Base-by-base conservation (phyloP, 2,329 filamentous ascomycete species). In the Pezicula neosporulosa region DNA sequence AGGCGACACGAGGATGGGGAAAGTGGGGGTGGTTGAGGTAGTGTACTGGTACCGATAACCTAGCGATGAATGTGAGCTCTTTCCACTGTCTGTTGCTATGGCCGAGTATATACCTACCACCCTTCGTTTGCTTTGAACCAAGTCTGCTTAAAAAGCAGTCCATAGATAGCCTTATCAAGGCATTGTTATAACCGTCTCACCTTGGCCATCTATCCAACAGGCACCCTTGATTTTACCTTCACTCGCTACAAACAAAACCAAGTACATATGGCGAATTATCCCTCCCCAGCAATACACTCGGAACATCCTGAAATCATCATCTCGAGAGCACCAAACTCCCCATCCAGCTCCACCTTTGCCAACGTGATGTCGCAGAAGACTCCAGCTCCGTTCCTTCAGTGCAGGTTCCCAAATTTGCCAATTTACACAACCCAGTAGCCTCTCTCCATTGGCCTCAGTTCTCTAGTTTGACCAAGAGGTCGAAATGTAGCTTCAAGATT, bases 261-360 rank as follows among this genome's bases (percentile, higher is more conserved):
- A 69, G 66, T 90, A 96, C 33, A 89, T 76, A 61, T 95, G 86
- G 49, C 82, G 78, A 0, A 82, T 81, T 1, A 90, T 72, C 55
- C 86, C 80, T 0, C 88, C 91, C 85, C 89, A 96, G 63, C 89
- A 89, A 64, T 88, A 94, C 1, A 93, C 67, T 33, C 83, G 78
- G 2, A 95, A 66, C 1, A 58, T 67, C 51, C 74, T 70, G 10
- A 63, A 68, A 33, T 57, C 53, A 8, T 58, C 55, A 47, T 76
- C 72, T 24, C 81, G 70, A 13, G 64, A 68, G 57, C 81, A 83
- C 72, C 80, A 83, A 1, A 87, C 76, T 3, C 84, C 83, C 86
- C 87, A 90, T 3, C 87, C 87, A 0, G 80, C 78, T 19, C 74
- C 70, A 0, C 83, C 83, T 24, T 72, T 73, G 6, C 71, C 71